phyloP scores from a whole-genome alignment of 2,329 filamentous ascomycete genomes.

The Blastomyces parvus region DNA sequence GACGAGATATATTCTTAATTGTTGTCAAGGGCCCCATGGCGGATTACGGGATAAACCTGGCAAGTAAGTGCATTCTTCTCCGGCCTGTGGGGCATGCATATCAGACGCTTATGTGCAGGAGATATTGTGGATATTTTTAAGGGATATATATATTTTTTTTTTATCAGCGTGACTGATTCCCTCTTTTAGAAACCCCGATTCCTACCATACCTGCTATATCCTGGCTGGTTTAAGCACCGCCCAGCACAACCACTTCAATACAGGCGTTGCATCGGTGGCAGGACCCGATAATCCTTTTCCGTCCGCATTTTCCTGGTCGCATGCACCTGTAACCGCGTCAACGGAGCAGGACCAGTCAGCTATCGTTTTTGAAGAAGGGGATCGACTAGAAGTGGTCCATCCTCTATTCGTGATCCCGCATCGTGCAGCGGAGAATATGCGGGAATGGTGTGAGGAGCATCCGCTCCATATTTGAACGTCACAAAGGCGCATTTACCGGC shows the following conservation, averaged over 20 bases:
- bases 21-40: conserved; percentile 69
- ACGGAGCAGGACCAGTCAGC: conserved; percentile 40
- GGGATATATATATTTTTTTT: not conserved
- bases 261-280: conserved; percentile 1
- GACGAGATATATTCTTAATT: conserved; percentile 79
- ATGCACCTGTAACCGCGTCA: conserved; percentile 33
- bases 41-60: conserved; percentile 90
- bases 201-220: conserved; percentile 90
- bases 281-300: conserved; percentile 22
- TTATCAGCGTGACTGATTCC: not conserved
- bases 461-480: conserved; percentile 22
- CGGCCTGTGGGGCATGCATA: conserved; percentile 2
- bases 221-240: conserved; percentile 74
- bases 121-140: not conserved
- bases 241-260: conserved; percentile 47
- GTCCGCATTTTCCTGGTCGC: conserved; percentile 33
- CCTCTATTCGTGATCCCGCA: conserved; percentile 80
- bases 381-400: conserved; percentile 62
- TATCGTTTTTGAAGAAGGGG: conserved; percentile 56
- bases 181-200: conserved; percentile 58
- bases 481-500: not conserved
- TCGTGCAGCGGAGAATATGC: conserved; percentile 54
- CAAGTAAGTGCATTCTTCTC: conserved; percentile 50
- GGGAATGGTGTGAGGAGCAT: conserved; percentile 54
- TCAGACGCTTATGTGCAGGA: conserved; percentile 5